Conservation (phyloP, 345 rosid species). For the Viola odorata region DNA sequence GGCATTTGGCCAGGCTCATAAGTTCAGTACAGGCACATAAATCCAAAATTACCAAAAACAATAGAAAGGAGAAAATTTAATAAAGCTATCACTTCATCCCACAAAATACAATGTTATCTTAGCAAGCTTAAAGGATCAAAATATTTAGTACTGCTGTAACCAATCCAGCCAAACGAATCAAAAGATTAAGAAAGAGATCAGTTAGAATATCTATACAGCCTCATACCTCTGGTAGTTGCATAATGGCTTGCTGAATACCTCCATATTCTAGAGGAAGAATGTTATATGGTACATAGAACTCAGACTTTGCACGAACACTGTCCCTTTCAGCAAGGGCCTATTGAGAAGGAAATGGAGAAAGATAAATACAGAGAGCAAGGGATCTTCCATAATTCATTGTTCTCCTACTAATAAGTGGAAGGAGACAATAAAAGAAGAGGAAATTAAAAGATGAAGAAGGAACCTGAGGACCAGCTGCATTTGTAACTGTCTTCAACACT, state of each 20-base stretch:
- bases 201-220: conserved; percentile 13
- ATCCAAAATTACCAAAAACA: too few relatives aligned
- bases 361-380: background rate
- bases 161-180: background rate
- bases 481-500: conserved; percentile 57
- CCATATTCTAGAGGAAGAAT: conserved; percentile 88
- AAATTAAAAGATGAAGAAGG: background rate
- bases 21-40: too few relatives aligned
- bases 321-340: conserved; percentile 70
- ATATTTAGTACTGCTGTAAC: background rate
- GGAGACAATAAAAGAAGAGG: conserved; percentile 2
- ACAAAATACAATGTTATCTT: background rate
- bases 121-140: conserved; percentile 1
- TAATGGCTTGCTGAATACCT: conserved; percentile 75
- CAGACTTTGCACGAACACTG: conserved; percentile 43
- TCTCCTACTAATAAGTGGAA: background rate
- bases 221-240: conserved; percentile 79
- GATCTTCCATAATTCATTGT: background rate
- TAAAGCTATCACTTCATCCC: conserved; percentile 7
- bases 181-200: conserved; percentile 12
- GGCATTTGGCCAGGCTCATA: too few relatives aligned
- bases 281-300: conserved; percentile 70
- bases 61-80: background rate
- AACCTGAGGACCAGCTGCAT: conserved; percentile 66
- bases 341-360: conserved; percentile 18